A percentile compares a stretch with the other conserved stretches of the same genome.
Evolutionary conservation across 2,329 filamentous ascomycete species (phyloP).

Genomic region (Phoma sp.): DNA sequence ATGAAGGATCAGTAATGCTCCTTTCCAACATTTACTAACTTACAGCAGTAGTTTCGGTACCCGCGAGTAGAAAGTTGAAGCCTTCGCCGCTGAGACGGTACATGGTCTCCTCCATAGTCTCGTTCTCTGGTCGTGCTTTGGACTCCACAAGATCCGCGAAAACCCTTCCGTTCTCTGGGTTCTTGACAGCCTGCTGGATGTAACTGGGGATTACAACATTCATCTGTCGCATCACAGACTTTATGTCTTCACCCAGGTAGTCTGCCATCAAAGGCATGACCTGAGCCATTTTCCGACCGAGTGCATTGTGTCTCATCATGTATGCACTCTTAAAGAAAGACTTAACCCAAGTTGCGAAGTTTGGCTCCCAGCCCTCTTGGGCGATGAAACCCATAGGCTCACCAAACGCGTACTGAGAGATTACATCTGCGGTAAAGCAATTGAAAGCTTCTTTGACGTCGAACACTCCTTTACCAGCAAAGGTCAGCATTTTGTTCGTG

Average conservation of each 20-base stretch:
- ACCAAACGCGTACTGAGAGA: conserved; percentile 37
- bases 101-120: conserved; percentile 22
- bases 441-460: conserved; percentile 40
- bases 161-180: conserved; percentile 35
- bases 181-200: conserved; percentile 30
- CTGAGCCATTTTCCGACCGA: conserved; percentile 33
- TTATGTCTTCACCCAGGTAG: conserved; percentile 37
- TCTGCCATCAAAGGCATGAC: conserved; percentile 36
- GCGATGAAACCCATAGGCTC: conserved; percentile 38
- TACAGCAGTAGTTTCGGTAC: conserved; percentile 38
- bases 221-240: conserved; percentile 34
- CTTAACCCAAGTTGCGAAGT: conserved; percentile 37
- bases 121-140: conserved; percentile 30
- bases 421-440: conserved; percentile 37
- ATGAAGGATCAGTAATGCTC: not conserved
- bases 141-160: conserved; percentile 33
- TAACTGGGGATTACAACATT: conserved; percentile 36
- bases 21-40: not conserved
- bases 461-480: conserved; percentile 29
- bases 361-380: conserved; percentile 38
- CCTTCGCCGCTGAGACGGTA: conserved; percentile 34
- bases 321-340: conserved; percentile 37
- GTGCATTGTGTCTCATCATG: conserved; percentile 37
- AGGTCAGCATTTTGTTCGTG: conserved; percentile 27
- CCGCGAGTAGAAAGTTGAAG: conserved; percentile 36